Evolutionary conservation across 2,329 filamentous ascomycete species (phyloP).

Genomic region (Calonectria montana): DNA sequence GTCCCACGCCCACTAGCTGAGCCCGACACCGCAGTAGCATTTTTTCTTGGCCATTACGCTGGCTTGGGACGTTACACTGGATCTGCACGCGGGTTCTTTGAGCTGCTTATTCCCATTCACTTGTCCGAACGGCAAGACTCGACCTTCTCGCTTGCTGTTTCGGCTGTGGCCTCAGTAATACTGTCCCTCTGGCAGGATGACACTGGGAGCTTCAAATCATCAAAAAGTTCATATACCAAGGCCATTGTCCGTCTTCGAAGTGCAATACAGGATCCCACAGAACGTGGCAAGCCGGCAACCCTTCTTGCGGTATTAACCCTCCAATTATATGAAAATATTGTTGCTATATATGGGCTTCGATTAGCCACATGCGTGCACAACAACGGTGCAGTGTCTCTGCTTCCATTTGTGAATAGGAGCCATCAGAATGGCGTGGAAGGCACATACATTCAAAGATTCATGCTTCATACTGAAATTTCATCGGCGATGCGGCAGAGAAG

Average conservation of each 20-base stretch:
- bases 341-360: background rate
- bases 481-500: constrained; percentile 13
- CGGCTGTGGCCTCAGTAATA: constrained; percentile 11
- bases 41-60: constrained; percentile 23
- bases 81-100: constrained; percentile 24
- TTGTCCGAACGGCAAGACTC: constrained; percentile 4
- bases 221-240: background rate
- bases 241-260: constrained; percentile 16
- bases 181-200: constrained; percentile 10
- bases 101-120: constrained; percentile 14
- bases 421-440: background rate
- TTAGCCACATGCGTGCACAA: constrained; percentile 8
- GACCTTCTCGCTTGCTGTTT: constrained; percentile 10
- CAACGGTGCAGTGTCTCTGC: constrained; percentile 16
- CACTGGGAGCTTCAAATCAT: background rate
- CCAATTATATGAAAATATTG: constrained; percentile 23
- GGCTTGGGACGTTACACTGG: constrained; percentile 6
- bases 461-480: constrained; percentile 18
- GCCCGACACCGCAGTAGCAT: constrained; percentile 16
- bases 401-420: background rate
- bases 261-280: constrained; percentile 5
- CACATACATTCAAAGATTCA: constrained; percentile 2
- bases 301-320: constrained; percentile 19
- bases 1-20: background rate
- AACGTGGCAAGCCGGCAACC: constrained; percentile 14